Conservation (phyloP, 2,329 filamentous ascomycete species). For the Arthroderma uncinatum region DNA sequence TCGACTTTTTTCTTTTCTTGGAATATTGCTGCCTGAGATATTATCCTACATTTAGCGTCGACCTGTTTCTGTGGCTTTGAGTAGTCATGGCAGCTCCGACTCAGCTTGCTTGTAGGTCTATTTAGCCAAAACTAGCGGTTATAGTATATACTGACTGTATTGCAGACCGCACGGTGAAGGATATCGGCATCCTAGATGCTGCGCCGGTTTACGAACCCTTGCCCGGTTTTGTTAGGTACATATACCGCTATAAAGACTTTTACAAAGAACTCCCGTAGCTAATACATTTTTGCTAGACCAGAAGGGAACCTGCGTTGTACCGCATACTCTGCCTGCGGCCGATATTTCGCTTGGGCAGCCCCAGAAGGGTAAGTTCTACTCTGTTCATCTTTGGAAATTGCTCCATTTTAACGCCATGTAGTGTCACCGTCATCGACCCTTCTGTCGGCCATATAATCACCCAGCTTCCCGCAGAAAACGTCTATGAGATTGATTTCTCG, state of each 20-base stretch:
- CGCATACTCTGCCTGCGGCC: slow-evolving; percentile 88
- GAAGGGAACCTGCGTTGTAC: slow-evolving; percentile 92
- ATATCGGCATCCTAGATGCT: slow-evolving; percentile 86
- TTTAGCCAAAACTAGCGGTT: not conserved
- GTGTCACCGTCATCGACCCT: slow-evolving; percentile 75
- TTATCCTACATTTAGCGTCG: not conserved
- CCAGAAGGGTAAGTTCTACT: slow-evolving; percentile 51
- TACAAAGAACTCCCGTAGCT: not conserved
- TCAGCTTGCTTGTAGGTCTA: slow-evolving; percentile 71
- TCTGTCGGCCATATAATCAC: slow-evolving; percentile 63
- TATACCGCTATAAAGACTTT: not conserved
- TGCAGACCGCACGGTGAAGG: slow-evolving; percentile 82
- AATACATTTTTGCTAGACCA: slow-evolving; percentile 47
- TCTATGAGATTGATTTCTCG: slow-evolving; percentile 92
- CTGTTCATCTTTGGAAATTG: not conserved
- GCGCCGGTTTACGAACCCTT: slow-evolving; percentile 77
- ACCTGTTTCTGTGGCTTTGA: slow-evolving; percentile 62
- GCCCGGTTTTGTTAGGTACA: slow-evolving; percentile 58
- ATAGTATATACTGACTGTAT: slow-evolving; percentile 14
- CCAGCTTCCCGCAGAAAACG: slow-evolving; percentile 65
- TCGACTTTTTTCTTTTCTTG: not conserved
- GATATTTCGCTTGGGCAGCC: slow-evolving; percentile 91
- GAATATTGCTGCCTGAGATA: not conserved
- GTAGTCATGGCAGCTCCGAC: slow-evolving; percentile 88
- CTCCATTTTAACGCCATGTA: slow-evolving; percentile 21